Percentiles rank a stretch among this genome's conserved stretches.
Conservation (phyloP, 495 filamentous ascomycete species). For the Geopyxis carbonaria region DNA sequence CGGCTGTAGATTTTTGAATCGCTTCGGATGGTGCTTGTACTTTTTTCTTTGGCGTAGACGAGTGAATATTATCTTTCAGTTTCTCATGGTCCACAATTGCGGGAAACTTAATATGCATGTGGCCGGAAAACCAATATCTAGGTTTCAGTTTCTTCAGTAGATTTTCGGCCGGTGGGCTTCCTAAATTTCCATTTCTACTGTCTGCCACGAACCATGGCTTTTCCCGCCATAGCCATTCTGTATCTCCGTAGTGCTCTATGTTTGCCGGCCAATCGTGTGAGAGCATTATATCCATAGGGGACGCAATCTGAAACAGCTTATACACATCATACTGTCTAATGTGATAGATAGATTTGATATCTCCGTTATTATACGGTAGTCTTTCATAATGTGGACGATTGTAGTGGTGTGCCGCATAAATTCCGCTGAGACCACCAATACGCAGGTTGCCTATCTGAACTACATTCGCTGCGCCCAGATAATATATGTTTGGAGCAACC, state of each 20-base stretch:
- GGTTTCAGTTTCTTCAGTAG: slow-evolving; percentile 69
- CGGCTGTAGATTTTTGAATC: background rate
- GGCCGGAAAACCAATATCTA: slow-evolving; percentile 82
- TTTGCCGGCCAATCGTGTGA: slow-evolving; percentile 89
- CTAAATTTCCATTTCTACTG: slow-evolving; percentile 52
- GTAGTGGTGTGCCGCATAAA: slow-evolving; percentile 81
- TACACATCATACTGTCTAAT: slow-evolving; percentile 76
- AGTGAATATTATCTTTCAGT: slow-evolving; percentile 4
- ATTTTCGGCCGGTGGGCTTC: slow-evolving; percentile 56
- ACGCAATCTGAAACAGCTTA: slow-evolving; percentile 69
- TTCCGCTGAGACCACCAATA: slow-evolving; percentile 81
- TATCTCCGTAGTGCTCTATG: slow-evolving; percentile 59
- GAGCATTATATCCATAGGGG: slow-evolving; percentile 72
- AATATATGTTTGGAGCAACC: slow-evolving; percentile 95
- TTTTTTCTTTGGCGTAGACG: background rate
- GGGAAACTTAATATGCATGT: slow-evolving; percentile 72
- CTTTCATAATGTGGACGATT: slow-evolving; percentile 63
- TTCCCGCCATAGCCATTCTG: slow-evolving; percentile 39
- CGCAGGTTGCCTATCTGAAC: slow-evolving; percentile 64
- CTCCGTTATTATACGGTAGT: slow-evolving; percentile 60
- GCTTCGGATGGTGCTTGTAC: background rate
- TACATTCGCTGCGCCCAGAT: slow-evolving; percentile 79
- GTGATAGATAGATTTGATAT: slow-evolving; percentile 68
- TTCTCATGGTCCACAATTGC: slow-evolving; percentile 51
- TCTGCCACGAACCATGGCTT: slow-evolving; percentile 63